Base-by-base conservation (phyloP, 2,329 filamentous ascomycete genomes). In the Botrytis porri region DNA sequence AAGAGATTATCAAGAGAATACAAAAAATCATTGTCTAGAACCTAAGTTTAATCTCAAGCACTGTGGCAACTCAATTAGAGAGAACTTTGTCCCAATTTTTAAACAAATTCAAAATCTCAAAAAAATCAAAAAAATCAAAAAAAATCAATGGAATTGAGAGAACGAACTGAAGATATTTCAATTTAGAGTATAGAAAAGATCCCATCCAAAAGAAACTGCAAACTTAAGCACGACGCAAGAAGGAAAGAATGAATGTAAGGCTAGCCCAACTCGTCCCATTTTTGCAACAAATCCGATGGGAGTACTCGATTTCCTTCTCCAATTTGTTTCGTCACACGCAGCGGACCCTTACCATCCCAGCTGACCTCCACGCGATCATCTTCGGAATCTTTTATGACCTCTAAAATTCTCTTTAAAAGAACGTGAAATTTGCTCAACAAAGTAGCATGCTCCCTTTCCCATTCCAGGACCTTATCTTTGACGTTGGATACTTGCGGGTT, bases 251-350 rank as follows among this genome's bases (percentile, higher is more conserved):
- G 16, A 25, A 22, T 5, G 4, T 16, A 12, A 57, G 1, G 8
- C 45, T 14, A 67, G 18, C 43, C 18, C 18, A 43, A 29, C 1
- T 66, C 61, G 22, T 54, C 51, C 70, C 70, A 72, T 57, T 51
- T 69, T 4, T 69, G 32, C 25, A 69, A 54, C 41, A 79, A 74
- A 43, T 79, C 77, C 9, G 71, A 59, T 59, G 78, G 77, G 35
- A 79, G 73, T 7, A 75, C 77, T 45, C 48, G 74, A 35, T 75
- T 79, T 12, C 73, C 73, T 43, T 75, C 62, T 41, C 57, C 75
- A 66, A 78, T 74, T 62, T 76, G 77, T 62, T 76, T 64, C 3
- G 77, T 78, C 41, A 79, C 75, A 10, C 70, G 45, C 20, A 76
- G 48, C 18, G 74, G 74, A 41, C 75, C 74, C n/a, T 71, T 20